A percentile compares a stretch with the other conserved stretches of the same genome.
Conservation (phyloP, 805 yeast genomes). For the Ogataea minuta region DNA sequence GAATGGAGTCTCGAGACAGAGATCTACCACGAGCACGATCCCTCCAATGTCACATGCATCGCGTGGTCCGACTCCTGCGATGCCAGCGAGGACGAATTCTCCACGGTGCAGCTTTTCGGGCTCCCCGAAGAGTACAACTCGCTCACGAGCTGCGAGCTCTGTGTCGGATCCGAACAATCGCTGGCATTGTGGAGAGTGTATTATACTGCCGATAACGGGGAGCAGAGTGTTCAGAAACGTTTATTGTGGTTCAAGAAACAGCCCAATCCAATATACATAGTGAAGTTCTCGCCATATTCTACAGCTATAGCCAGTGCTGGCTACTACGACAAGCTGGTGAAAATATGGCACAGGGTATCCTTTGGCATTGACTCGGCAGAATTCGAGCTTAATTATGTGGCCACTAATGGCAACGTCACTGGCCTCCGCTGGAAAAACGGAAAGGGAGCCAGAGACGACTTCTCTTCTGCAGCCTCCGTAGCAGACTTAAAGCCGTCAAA, state of each 20-base stretch:
- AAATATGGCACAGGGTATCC: slow-evolving; percentile 74
- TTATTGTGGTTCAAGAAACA: slow-evolving; percentile 50
- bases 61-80: slow-evolving; percentile 38
- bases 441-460: slow-evolving; percentile 2
- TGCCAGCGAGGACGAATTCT: slow-evolving; percentile 26
- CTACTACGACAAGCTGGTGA: slow-evolving; percentile 61
- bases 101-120: slow-evolving; percentile 29
- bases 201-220: slow-evolving; percentile 24
- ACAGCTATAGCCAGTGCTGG: slow-evolving; percentile 64
- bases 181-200: slow-evolving; percentile 54
- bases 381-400: slow-evolving; percentile 66
- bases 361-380: slow-evolving; percentile 61
- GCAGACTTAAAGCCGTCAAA: slow-evolving; percentile 30
- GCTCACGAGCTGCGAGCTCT: slow-evolving; percentile 48
- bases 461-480: slow-evolving; percentile 11
- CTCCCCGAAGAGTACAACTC: slow-evolving; percentile 36
- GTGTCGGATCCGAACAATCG: slow-evolving; percentile 52
- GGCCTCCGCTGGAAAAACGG: slow-evolving; percentile 54
- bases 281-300: slow-evolving; percentile 65
- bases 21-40: slow-evolving; percentile 24
- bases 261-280: slow-evolving; percentile 57
- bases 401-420: slow-evolving; percentile 61
- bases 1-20: slow-evolving; percentile 33
- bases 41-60: slow-evolving; percentile 29
- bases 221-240: slow-evolving; percentile 20